Conservation (phyloP, 2,329 filamentous ascomycete genomes). For the Penicillium sp. region DNA sequence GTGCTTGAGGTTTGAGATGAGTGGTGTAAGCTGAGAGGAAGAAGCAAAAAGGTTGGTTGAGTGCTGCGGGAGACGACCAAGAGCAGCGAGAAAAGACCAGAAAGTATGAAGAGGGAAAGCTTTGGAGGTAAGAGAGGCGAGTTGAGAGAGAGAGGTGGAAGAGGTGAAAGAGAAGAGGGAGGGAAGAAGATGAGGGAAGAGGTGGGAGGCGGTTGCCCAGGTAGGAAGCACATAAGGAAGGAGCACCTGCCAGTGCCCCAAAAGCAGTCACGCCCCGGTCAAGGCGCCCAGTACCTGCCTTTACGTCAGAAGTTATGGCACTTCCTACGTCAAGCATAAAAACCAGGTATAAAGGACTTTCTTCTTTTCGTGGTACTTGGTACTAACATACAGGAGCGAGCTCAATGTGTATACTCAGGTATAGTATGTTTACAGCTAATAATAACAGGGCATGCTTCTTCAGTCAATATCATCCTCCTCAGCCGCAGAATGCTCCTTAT, state of each 20-base stretch:
- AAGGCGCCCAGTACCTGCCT: too few species aligned
- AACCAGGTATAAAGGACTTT: not conserved
- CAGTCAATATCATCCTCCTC: constrained; percentile 14
- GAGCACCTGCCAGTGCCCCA: not conserved
- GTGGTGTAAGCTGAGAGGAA: not conserved
- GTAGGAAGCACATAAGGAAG: not conserved
- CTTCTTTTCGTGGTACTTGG: not conserved
- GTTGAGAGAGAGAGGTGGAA: not conserved
- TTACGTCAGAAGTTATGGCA: too few species aligned
- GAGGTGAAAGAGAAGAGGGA: not conserved
- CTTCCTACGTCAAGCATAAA: not conserved
- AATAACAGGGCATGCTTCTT: not conserved
- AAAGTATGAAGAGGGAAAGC: not conserved
- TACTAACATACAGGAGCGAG: not conserved
- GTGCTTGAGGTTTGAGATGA: too few species aligned
- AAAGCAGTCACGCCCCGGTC: not conserved
- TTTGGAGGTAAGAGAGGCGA: not conserved
- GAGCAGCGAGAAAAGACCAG: too few species aligned
- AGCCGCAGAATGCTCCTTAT: constrained; percentile 16
- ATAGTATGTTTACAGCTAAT: not conserved
- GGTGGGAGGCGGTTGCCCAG: not conserved
- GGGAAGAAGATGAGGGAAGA: not conserved
- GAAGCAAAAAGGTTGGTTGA: not conserved
- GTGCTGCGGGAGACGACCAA: too few species aligned
- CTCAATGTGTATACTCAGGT: not conserved